Evolutionary conservation across 345 rosid species (phyloP).

Genomic region (Eucalyptus decipiens): DNA sequence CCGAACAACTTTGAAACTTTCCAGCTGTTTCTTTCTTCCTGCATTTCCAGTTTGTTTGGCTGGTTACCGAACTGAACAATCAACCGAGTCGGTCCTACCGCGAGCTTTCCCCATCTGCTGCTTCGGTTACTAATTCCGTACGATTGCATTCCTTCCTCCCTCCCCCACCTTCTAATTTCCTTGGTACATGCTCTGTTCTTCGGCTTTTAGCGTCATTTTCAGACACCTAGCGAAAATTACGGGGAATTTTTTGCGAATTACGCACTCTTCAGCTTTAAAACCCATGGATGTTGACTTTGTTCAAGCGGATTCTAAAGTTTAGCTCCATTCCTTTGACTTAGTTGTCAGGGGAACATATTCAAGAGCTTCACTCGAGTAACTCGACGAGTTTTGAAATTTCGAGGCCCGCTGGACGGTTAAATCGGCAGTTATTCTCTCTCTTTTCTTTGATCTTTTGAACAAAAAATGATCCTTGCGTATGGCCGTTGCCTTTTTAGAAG

Average conservation of each 20-base stretch:
- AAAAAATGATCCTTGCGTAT: not conserved
- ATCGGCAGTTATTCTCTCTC: not conserved
- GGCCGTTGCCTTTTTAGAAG: not conserved
- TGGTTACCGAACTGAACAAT: not conserved
- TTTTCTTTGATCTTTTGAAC: not conserved
- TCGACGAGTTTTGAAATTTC: not conserved
- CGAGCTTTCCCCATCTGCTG: not conserved
- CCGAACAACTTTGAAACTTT: not conserved
- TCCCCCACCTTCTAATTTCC: not conserved
- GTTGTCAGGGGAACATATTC: not conserved
- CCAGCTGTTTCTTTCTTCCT: not conserved
- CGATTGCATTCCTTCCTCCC: not conserved
- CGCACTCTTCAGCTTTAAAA: not conserved
- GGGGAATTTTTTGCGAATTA: not conserved
- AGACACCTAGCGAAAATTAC: not conserved
- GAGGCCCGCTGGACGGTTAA: not conserved
- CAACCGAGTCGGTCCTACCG: not conserved
- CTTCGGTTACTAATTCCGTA: not conserved
- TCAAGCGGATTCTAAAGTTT: not conserved
- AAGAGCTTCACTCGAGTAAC: not conserved
- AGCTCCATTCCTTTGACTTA: not conserved
- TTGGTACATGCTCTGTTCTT: not conserved
- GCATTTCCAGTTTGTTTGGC: not conserved
- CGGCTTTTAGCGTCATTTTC: not conserved
- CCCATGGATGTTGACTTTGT: not conserved